phyloP scores from a whole-genome alignment of 2,329 filamentous ascomycete genomes.

The Scedosporium apiospermum region DNA sequence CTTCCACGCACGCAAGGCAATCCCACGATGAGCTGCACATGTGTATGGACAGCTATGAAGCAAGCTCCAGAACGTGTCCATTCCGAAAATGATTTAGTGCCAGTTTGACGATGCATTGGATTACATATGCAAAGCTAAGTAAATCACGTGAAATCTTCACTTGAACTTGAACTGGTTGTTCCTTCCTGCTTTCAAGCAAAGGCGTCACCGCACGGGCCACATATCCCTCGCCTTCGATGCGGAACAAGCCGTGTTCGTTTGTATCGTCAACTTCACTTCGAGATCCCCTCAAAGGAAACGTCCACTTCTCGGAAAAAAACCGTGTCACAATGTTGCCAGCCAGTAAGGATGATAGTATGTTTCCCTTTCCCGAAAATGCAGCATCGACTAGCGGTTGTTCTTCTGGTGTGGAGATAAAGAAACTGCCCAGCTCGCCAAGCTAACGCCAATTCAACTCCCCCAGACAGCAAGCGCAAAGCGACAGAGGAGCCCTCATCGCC shows the following conservation, averaged over 20 bases:
- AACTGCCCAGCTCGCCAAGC: neutral
- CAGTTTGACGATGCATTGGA: too few species aligned
- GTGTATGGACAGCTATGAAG: neutral
- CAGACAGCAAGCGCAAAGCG: constrained; percentile 64
- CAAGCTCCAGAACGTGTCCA: constrained; percentile 6
- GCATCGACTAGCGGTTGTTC: neutral
- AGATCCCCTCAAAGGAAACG: neutral
- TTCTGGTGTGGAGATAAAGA: neutral
- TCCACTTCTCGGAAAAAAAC: neutral
- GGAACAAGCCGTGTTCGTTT: neutral
- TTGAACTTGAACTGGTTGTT: too few species aligned
- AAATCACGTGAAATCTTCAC: neutral
- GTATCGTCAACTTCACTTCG: neutral
- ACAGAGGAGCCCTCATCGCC: constrained; percentile 54
- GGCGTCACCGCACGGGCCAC: neutral
- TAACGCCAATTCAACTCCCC: neutral
- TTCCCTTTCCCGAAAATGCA: neutral
- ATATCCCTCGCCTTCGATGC: neutral
- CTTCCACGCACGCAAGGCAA: neutral
- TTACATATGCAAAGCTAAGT: neutral
- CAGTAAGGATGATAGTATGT: constrained; percentile 4
- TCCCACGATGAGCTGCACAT: neutral
- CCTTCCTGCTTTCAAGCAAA: too few species aligned
- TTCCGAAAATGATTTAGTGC: constrained; percentile 4
- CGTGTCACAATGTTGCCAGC: neutral